These are phyloP conservation scores for Zymoseptoria brevis DNA, from an alignment of 2,329 filamentous ascomycete genomes.

Conservation along the genomic window DNA sequence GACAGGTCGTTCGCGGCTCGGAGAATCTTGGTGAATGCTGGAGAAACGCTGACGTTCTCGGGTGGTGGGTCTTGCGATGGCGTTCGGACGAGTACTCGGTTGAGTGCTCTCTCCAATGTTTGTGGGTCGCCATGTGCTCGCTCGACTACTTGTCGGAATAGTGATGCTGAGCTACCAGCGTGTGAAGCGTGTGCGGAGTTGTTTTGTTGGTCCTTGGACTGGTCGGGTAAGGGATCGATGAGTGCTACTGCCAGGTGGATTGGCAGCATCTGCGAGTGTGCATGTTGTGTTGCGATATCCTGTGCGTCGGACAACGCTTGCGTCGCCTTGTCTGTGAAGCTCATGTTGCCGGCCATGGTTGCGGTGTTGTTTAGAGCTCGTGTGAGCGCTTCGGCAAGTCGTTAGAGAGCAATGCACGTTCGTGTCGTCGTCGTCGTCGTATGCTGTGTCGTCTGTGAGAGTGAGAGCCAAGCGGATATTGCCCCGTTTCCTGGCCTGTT, in stretches of 20 bases:
- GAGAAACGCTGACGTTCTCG: slow-evolving; percentile 69
- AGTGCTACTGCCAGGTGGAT: slow-evolving; percentile 81
- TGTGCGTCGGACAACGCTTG: slow-evolving; percentile 86
- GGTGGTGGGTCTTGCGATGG: slow-evolving; percentile 93
- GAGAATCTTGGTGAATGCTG: slow-evolving; percentile 72
- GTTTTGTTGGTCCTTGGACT: slow-evolving; percentile 69
- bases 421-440: background rate
- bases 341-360: slow-evolving; percentile 68
- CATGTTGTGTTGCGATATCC: slow-evolving; percentile 78
- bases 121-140: slow-evolving; percentile 89
- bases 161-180: slow-evolving; percentile 55
- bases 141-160: slow-evolving; percentile 92
- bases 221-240: slow-evolving; percentile 64
- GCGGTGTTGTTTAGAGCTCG: slow-evolving; percentile 3
- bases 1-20: slow-evolving; percentile 80
- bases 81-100: slow-evolving; percentile 82
- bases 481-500: background rate
- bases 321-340: slow-evolving; percentile 89
- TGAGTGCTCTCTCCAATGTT: slow-evolving; percentile 76
- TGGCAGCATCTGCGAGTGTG: slow-evolving; percentile 82
- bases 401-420: background rate
- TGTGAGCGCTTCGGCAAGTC: background rate
- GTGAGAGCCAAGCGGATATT: background rate
- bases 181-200: slow-evolving; percentile 55
- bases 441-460: background rate